A percentile compares a stretch with the other conserved stretches of the same genome.
Conservation (phyloP, 352 stramenopile genomes). For the Peronospora belbahrii region DNA sequence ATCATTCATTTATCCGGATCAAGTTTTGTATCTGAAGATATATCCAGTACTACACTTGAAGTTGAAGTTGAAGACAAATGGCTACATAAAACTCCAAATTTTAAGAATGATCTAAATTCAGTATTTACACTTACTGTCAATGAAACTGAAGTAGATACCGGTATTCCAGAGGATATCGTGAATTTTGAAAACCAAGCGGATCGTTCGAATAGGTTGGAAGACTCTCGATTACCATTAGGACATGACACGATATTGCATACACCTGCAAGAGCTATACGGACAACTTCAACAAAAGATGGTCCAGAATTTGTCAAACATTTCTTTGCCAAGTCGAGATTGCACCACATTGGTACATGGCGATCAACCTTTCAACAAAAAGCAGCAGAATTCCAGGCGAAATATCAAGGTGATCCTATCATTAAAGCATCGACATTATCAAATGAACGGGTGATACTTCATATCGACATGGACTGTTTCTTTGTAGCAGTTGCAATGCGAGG, state of each 20-base stretch:
- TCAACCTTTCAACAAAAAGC: conserved; percentile 67
- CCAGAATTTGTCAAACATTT: conserved; percentile 69
- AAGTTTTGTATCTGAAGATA: neutral
- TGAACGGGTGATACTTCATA: conserved; percentile 88
- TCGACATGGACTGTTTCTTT: conserved; percentile 99
- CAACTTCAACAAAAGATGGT: conserved; percentile 65
- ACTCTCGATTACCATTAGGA: no score
- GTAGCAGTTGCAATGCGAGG: conserved; percentile 85
- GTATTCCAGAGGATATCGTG: conserved; percentile 7
- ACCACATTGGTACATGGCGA: conserved; percentile 80
- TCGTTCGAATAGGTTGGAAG: no score
- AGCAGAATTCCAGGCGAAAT: conserved; percentile 51
- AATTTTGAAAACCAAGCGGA: conserved; percentile 6
- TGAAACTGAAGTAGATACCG: neutral
- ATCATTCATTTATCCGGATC: conserved; percentile 19
- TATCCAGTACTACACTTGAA: neutral
- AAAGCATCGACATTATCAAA: conserved; percentile 27
- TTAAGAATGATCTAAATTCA: conserved; percentile 2
- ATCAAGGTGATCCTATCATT: conserved; percentile 35
- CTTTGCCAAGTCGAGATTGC: conserved; percentile 78
- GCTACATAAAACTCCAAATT: neutral
- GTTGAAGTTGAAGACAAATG: conserved; percentile 4
- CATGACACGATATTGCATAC: neutral
- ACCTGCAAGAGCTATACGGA: conserved; percentile 11
- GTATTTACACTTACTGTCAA: conserved; percentile 2